Evolutionary conservation across 768 basidiomycete genomes (phyloP), one percentile per base, ranked within the genome.

Genomic region (Leccinum olivaceopallidum): DNA sequence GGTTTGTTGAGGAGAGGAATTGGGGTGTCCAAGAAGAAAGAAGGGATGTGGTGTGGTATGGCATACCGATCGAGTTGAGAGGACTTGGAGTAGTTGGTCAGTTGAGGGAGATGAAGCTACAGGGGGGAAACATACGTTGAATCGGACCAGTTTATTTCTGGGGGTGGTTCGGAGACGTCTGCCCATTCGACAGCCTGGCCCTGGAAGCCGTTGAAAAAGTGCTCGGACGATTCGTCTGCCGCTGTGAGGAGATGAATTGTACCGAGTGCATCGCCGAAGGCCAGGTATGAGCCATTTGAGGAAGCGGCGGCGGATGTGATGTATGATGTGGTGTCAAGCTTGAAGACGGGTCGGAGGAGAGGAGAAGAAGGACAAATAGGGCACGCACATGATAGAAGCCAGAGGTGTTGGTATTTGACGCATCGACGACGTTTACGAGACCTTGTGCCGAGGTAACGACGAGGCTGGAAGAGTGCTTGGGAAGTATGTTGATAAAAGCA

Each of bases 241-340:
- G 91, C 89, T 53, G 89, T 85, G 68, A 94, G 77, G 18, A 98
- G 77, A 75, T 96, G 94, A 4, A 98, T 82, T 6, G 80, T 78
- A 18, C 95, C 95, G 48, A 92, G 88, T 0, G 88, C 86, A 67
- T 97, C 95, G 1, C 94, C 95, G 65, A 95, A 94, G 1, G 93
- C 95, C 69, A 98, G 80, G 68, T 94, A 97, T n/a, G 90, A 86
- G 37, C 91, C 94, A 5, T 89, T 89, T 2, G 92, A 87, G 2
- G 94, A 94, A 30, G 97, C 77, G 2, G 95, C 87, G 59, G 87
- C 80, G 34, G 92, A 87, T 6, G 86, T 92, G 56, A 98, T 73
- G 71, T 86, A 94, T 0, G 92, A 87, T 0, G 85, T 68, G n/a
- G 86, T 68, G 63, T 91, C 88, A 53, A 92, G 78, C 89, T 92